phyloP scores from a whole-genome alignment of 305 asterid species.

The Fraxinus ornus region DNA sequence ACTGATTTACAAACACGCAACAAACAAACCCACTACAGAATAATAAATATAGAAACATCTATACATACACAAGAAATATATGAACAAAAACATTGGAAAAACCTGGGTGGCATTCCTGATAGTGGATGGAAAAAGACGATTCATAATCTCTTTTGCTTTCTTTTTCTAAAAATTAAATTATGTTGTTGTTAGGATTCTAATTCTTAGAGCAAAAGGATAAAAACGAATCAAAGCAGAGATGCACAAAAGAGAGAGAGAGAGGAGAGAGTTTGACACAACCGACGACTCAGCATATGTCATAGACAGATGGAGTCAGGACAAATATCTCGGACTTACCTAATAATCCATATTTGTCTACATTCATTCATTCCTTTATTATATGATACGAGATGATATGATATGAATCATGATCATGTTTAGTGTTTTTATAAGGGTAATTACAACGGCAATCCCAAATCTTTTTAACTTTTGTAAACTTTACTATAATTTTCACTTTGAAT shows the following conservation, averaged over 20 bases:
- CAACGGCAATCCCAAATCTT: no score
- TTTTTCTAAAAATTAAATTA: not conserved
- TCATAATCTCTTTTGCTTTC: slow-evolving; percentile 24
- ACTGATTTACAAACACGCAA: not conserved
- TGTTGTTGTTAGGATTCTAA: not conserved
- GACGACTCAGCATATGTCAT: not conserved
- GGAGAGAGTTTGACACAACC: not conserved
- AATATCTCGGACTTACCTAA: not conserved
- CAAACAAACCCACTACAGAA: slow-evolving; percentile 11
- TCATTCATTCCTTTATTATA: not conserved
- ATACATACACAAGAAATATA: not conserved
- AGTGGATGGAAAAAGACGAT: slow-evolving; percentile 50
- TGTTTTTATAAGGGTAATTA: no score
- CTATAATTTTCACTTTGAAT: no score
- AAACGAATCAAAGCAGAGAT: not conserved
- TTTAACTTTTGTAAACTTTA: no score
- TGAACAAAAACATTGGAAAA: not conserved
- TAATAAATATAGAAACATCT: not conserved
- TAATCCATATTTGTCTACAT: not conserved
- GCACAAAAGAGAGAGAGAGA: not conserved
- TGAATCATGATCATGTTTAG: not conserved
- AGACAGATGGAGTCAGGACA: not conserved
- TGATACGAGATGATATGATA: no score
- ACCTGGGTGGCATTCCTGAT: slow-evolving; percentile 58
- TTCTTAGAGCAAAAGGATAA: not conserved